Base-by-base conservation (phyloP, 73 alveolate species). In the Blepharisma japonicum region DNA sequence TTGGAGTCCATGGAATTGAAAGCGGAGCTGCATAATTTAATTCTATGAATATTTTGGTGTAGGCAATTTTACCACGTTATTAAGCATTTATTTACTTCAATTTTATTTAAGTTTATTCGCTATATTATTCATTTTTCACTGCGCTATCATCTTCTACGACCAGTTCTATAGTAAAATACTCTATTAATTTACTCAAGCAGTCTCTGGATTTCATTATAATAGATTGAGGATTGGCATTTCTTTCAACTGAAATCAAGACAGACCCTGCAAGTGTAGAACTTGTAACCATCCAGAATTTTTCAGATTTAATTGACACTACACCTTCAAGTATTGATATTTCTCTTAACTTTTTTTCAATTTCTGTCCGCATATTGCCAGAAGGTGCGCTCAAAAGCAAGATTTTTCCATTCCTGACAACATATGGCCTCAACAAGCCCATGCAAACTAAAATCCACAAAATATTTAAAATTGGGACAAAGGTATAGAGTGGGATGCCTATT, bases 321-420 rank as follows among this genome's bases (percentile, higher is more conserved):
- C 74, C 74, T 61, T 61, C 74, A 61, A 61, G 18, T 61, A 61
- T 14, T 14, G 74, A 61, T 14, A 61, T 61, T 61, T 61, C 74
- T 4, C 74, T n/a, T 2, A 61, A 14, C 5, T 61, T 61, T 25
- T 61, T 61, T 9, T 20, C 18, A 2, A 61, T 20, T 18, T 20
- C 23, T 61, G 14, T 39, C 38, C 74, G 0, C 14, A 9, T 20
- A 14, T 61, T 61, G 14, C 74, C 74, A 61, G 74, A 20, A 61
- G 74, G 74, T 2, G 74, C 14, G 74, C 74, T 14, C 38, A 61
- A 9, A n/a, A 61, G 74, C 46, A 61, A 61, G 23, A 61, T 61
- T 9, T 25, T n/a, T 4, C 74, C 74, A 5, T 61, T 61, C 23
- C 47, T 14, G 38, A 2, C 14, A n/a, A 61, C 14, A 25, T 18